Percentiles rank a stretch among this genome's conserved stretches.
phyloP scores from a whole-genome alignment of 2,329 filamentous ascomycete genomes.

The Neobulgaria alba region DNA sequence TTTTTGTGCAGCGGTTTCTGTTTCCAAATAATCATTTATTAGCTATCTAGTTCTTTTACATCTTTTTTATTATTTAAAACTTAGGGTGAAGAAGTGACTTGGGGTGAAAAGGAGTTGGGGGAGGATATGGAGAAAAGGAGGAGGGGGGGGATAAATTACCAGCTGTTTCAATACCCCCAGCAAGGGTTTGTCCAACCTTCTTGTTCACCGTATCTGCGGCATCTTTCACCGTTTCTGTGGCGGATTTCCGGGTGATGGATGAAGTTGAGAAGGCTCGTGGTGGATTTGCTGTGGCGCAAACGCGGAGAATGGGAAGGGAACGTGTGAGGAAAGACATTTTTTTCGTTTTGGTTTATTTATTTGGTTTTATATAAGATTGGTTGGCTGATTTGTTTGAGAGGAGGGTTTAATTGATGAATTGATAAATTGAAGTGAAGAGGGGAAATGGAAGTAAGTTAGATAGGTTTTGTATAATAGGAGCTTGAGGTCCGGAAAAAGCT shows the following conservation, averaged over 20 bases:
- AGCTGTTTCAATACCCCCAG: conserved; percentile 51
- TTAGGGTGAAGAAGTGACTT: not conserved
- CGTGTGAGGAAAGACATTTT: conserved; percentile 47
- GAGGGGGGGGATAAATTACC: conserved; percentile 35
- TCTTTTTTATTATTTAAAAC: too few relatives aligned
- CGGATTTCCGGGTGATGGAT: conserved; percentile 37
- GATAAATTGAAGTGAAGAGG: too few relatives aligned
- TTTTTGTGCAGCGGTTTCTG: conserved; percentile 36
- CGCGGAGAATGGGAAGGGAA: conserved; percentile 27
- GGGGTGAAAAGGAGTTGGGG: too few relatives aligned
- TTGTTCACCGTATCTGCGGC: conserved; percentile 51
- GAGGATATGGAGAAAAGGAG: not conserved
- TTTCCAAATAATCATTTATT: too few relatives aligned
- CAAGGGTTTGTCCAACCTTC: conserved; percentile 50
- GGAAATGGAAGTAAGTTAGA: too few relatives aligned
- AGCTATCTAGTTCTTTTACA: too few relatives aligned
- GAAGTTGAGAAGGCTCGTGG: conserved; percentile 43
- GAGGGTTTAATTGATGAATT: too few relatives aligned
- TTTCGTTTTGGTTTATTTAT: too few relatives aligned
- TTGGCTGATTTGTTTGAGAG: too few relatives aligned
- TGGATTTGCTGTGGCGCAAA: conserved; percentile 28
- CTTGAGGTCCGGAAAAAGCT: too few relatives aligned
- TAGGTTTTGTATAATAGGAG: too few relatives aligned
- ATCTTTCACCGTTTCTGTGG: conserved; percentile 49
- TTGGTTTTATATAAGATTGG: too few relatives aligned